Conservation (phyloP, 2,329 filamentous ascomycete genomes). For the Fusarium continuum region DNA sequence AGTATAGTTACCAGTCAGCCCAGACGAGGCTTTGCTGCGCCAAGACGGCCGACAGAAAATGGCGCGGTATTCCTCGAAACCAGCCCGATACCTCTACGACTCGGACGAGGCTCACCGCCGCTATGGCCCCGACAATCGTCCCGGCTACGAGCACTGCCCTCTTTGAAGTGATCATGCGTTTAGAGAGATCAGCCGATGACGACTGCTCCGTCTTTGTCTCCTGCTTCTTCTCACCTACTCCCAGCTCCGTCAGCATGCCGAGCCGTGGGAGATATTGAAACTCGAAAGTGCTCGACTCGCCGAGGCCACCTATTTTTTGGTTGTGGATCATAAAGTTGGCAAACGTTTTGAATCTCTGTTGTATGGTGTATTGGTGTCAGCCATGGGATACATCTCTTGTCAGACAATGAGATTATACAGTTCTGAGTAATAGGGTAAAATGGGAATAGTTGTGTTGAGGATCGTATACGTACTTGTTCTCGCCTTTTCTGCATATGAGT, state of each 20-base stretch:
- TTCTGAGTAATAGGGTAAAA: too few species aligned
- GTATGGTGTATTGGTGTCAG: conserved; percentile 26
- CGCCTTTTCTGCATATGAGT: conserved; percentile 50
- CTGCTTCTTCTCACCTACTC: conserved; percentile 34
- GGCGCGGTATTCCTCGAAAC: conserved; percentile 26
- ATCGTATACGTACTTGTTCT: conserved; percentile 39
- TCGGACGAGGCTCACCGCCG: conserved; percentile 28
- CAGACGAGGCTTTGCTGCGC: conserved; percentile 33
- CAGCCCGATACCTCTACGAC: conserved; percentile 24
- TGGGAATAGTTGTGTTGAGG: neutral
- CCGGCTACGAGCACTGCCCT: conserved; percentile 36
- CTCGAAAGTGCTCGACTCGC: conserved; percentile 70
- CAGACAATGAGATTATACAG: too few species aligned
- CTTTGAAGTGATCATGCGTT: conserved; percentile 1
- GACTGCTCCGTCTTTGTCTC: neutral
- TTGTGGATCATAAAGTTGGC: conserved; percentile 65
- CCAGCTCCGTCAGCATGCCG: conserved; percentile 47
- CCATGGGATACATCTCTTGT: neutral
- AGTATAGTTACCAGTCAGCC: conserved; percentile 4
- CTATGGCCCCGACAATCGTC: conserved; percentile 19
- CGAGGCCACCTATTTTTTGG: conserved; percentile 68
- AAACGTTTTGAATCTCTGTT: conserved; percentile 42
- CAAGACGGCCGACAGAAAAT: conserved; percentile 32
- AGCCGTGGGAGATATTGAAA: conserved; percentile 73
- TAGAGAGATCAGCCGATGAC: conserved; percentile 1